A percentile compares a stretch with the other conserved stretches of the same genome.
Evolutionary conservation across 2,329 filamentous ascomycete species (phyloP).

Genomic region (Hymenoscyphus albidus): DNA sequence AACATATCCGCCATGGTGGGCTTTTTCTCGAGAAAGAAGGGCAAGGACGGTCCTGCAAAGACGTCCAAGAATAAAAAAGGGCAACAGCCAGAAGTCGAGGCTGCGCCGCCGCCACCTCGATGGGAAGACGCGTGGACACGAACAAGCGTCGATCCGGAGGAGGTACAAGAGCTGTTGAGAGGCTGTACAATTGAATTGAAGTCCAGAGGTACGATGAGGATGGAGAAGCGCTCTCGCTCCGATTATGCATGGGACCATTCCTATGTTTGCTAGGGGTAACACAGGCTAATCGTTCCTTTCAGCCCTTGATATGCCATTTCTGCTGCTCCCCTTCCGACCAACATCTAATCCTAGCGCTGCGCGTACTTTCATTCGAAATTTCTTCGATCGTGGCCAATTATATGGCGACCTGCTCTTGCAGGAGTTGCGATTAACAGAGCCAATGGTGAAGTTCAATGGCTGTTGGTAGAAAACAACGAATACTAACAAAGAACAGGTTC

Average conservation of each 20-base stretch:
- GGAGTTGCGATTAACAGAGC: slow-evolving; percentile 88
- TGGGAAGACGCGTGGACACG: slow-evolving; percentile 89
- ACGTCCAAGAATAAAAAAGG: slow-evolving; percentile 62
- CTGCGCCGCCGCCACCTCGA: slow-evolving; percentile 61
- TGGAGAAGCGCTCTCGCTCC: slow-evolving; percentile 26
- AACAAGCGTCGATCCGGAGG: slow-evolving; percentile 77
- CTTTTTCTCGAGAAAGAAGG: slow-evolving; percentile 48
- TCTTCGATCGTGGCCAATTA: slow-evolving; percentile 70
- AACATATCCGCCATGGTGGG: slow-evolving; percentile 27
- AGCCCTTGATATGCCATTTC: slow-evolving; percentile 88
- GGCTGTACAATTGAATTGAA: slow-evolving; percentile 90
- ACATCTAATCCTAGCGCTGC: slow-evolving; percentile 89
- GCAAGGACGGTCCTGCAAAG: slow-evolving; percentile 63
- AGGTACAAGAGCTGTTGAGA: slow-evolving; percentile 82
- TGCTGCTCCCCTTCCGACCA: slow-evolving; percentile 90
- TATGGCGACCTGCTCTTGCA: slow-evolving; percentile 70
- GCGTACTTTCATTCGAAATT: slow-evolving; percentile 87
- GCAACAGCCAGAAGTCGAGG: slow-evolving; percentile 46
- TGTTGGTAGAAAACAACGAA: not conserved
- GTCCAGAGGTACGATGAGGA: slow-evolving; percentile 69
- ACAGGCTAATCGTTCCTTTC: slow-evolving; percentile 28
- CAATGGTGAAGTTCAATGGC: slow-evolving; percentile 64
- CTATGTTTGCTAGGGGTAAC: slow-evolving; percentile 17
- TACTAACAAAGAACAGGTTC: slow-evolving; percentile 56
- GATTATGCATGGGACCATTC: slow-evolving; percentile 26